A percentile compares a stretch with the other conserved stretches of the same genome.
Conservation (phyloP, 495 filamentous ascomycete species). For the Xylaria palmicola region DNA sequence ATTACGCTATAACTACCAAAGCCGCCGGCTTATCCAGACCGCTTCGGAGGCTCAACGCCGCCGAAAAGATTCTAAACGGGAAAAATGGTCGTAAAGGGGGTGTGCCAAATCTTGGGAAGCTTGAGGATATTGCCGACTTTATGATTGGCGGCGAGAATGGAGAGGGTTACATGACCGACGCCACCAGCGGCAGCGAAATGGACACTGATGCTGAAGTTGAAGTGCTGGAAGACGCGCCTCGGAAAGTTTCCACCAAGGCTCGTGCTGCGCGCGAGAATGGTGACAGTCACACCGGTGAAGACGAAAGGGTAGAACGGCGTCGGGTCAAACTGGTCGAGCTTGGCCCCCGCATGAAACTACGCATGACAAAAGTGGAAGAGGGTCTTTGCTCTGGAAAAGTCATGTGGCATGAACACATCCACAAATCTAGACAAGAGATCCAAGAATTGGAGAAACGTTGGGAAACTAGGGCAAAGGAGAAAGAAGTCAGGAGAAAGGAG, state of each 20-base stretch:
- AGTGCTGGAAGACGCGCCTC: slow-evolving; percentile 70
- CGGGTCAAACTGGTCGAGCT: slow-evolving; percentile 90
- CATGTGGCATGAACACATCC: slow-evolving; percentile 95
- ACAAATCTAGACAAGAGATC: slow-evolving; percentile 76
- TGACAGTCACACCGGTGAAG: slow-evolving; percentile 26
- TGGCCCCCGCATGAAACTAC: slow-evolving; percentile 83
- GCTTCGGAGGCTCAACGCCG: slow-evolving; percentile 81
- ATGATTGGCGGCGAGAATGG: slow-evolving; percentile 78
- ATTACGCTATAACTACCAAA: slow-evolving; percentile 93
- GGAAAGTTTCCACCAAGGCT: slow-evolving; percentile 64
- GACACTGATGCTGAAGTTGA: slow-evolving; percentile 97
- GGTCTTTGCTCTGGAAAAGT: slow-evolving; percentile 86
- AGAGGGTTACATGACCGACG: slow-evolving; percentile 76
- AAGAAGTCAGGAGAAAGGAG: slow-evolving; percentile 73
- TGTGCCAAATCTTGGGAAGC: slow-evolving; percentile 83
- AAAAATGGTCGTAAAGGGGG: slow-evolving; percentile 64
- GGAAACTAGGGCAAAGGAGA: slow-evolving; percentile 74
- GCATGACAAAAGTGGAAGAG: slow-evolving; percentile 95
- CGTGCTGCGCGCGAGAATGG: slow-evolving; percentile 42
- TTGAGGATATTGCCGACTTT: slow-evolving; percentile 94
- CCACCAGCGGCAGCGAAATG: slow-evolving; percentile 81
- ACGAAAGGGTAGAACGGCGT: slow-evolving; percentile 65
- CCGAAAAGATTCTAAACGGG: slow-evolving; percentile 64
- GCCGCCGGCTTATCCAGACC: slow-evolving; percentile 77
- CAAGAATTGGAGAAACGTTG: slow-evolving; percentile 75